Percentiles rank a stretch among this genome's conserved stretches.
Evolutionary conservation across 1,284 basidiomycete genomes (phyloP).

Genomic region (Trametes pubescens): DNA sequence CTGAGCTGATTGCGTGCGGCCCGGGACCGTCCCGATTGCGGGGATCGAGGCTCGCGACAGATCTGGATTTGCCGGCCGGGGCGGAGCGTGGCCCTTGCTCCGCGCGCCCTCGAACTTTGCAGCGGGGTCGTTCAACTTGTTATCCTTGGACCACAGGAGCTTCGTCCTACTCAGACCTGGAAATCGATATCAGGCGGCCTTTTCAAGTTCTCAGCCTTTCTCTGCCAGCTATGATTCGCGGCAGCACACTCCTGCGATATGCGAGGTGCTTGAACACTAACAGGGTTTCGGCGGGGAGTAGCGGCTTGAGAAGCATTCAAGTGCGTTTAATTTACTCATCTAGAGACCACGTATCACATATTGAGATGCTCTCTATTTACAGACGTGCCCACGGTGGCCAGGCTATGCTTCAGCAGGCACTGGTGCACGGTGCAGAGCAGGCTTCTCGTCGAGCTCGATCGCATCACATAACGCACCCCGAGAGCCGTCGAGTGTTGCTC

Average conservation of each 20-base stretch:
- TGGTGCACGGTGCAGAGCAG: not conserved
- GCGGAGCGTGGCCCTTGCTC: slow-evolving; percentile 1
- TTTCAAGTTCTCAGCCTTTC: too few species aligned
- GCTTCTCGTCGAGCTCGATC: slow-evolving; percentile 9
- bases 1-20: not conserved
- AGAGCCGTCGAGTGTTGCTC: not conserved
- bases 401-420: not conserved
- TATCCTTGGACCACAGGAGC: not conserved
- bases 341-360: not conserved
- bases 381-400: not conserved
- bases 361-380: not conserved
- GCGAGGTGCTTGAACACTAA: slow-evolving; percentile 8
- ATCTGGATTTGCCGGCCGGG: slow-evolving; percentile 13
- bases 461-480: not conserved
- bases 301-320: slow-evolving; percentile 1
- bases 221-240: not conserved
- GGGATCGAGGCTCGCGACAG: not conserved
- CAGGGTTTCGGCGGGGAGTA: not conserved
- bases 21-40: not conserved
- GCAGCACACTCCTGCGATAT: not conserved
- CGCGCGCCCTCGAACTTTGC: not conserved
- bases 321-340: not conserved
- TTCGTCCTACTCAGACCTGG: too few species aligned
- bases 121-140: not conserved
- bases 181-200: not conserved